Base-by-base conservation (phyloP, 1,284 basidiomycete species). In the Butyriboletus appendiculatus region DNA sequence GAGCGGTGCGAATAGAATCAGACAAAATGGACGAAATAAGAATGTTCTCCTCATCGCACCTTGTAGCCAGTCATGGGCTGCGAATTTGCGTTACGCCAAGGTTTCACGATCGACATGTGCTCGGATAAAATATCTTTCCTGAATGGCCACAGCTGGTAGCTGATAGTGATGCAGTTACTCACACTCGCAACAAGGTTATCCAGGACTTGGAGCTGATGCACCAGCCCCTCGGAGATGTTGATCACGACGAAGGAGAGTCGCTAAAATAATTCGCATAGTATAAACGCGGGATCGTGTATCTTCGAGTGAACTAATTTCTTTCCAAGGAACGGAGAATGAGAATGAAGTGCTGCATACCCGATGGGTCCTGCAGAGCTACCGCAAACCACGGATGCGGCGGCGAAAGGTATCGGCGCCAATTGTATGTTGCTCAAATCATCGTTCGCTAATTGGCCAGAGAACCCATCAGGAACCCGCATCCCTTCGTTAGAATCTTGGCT, bases 381-480 rank as follows among this genome's bases (percentile, higher is more conserved):
- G n/a, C n/a, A n/a, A n/a, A n/a, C n/a, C n/a, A n/a, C n/a, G n/a
- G n/a, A n/a, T n/a, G n/a, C n/a, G 38, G 38, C 24, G 16, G 32
- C 18, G 16, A 39, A 45, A 35, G 2, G n/a, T 20, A 20, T 5
- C 18, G 12, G 43, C 11, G 22, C 10, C 2, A 26, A 26, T 8
- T 12, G 20, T 24, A 5, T 32, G 8, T 26, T 22, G 30, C 5
- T 58, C 57, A 61, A 58, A 58, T 58, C 49, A 11, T 3, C 38
- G 8, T n/a, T 28, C 33, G 10, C 33, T 34, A 0, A 61, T 58
- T 58, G 57, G 57, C 32, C 24, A 35, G 55, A 38, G 15, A 12
- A 20, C 10, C 32, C 22, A 3, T 39, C 22, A 12, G 33, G 45
- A 11, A 45, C 45, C 39, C 22, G 4, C 11, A 40, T 37, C 24